Evolutionary conservation across 73 alveolate species (phyloP), one percentile per base, ranked within the genome.

Genomic region (Blepharisma japonicum): DNA sequence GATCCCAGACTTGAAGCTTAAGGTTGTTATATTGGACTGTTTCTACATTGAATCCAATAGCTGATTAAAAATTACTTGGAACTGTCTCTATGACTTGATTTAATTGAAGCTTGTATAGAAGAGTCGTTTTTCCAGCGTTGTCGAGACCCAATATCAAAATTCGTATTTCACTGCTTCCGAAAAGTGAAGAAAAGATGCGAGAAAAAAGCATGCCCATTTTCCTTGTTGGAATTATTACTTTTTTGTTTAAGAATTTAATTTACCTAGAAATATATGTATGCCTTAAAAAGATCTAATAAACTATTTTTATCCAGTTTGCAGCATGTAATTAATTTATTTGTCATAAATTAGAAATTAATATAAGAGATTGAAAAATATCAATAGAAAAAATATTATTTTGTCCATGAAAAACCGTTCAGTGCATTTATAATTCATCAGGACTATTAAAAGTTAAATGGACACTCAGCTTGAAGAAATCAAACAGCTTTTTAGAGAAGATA

Each of bases 61-160:
- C 42, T 32, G 3, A 32, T 32, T 32, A 32, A 32, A 32, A 89
- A 32, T 32, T 32, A 32, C 42, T 81, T 6, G 99, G 99, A 1
- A 96, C 96, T 20, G 97, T 81, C 68, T 89, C 92, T 6, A 32
- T 71, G 53, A 77, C 88, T 81, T 85, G 79, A 68, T 82, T 87
- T 3, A 91, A 90, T 78, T 86, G 84, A 77, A 96, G 77, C 71
- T 87, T 80, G 68, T 84, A 86, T 6, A 96, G 82, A 56, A 96
- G 83, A 9, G 99, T 86, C 50, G 98, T 94, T 87, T 96, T 96
- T 14, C 99, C 99, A 49, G 98, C 97, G 61, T 88, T 91, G 74
- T 96, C 98, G n/a, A 96, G 90, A 0, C 99, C 99, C 45, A 96
- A 81, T 55, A 96, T 78, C 53, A 93, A 25, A 45, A 70, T 70